phyloP scores from a whole-genome alignment of 164 flowering plant species.

The Umbilicus rupestris region DNA sequence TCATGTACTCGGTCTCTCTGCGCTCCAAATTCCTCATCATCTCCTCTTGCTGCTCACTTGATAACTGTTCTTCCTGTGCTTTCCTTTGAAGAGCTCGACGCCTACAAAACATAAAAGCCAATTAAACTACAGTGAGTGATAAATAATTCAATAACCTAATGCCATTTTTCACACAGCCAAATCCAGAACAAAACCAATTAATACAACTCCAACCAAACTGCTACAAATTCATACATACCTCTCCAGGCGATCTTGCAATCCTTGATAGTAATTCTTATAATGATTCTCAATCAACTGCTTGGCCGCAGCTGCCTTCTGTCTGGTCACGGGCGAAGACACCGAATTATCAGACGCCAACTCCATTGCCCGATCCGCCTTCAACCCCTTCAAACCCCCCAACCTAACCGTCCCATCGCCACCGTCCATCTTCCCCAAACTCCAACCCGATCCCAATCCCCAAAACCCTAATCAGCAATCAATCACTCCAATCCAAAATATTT shows the following conservation, averaged over 20 bases:
- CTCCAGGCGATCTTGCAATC: slow-evolving; percentile 75
- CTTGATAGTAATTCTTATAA: slow-evolving; percentile 71
- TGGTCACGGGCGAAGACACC: slow-evolving; percentile 76
- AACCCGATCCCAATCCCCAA: not conserved
- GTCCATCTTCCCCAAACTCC: not conserved
- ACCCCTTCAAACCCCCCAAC: slow-evolving; percentile 28
- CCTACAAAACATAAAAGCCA: slow-evolving; percentile 17
- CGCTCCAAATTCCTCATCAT: slow-evolving; percentile 78
- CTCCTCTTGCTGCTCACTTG: slow-evolving; percentile 65
- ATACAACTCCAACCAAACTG: not conserved
- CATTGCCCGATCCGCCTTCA: slow-evolving; percentile 38
- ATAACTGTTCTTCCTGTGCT: slow-evolving; percentile 59
- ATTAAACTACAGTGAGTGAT: not conserved
- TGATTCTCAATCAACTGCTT: slow-evolving; percentile 91
- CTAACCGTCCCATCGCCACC: slow-evolving; percentile 40
- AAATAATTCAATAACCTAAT: not conserved
- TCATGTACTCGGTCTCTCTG: slow-evolving; percentile 75
- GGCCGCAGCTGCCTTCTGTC: slow-evolving; percentile 88
- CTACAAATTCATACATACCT: slow-evolving; percentile 31
- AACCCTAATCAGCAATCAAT: not conserved
- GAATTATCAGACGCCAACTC: slow-evolving; percentile 39
- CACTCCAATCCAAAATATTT: not conserved
- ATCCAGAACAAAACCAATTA: not conserved
- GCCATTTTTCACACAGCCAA: not conserved
- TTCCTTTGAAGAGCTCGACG: slow-evolving; percentile 56